Evolutionary conservation across 306 rosid species (phyloP), one percentile per base, ranked within the genome.

Genomic region (Rosa lucieae): DNA sequence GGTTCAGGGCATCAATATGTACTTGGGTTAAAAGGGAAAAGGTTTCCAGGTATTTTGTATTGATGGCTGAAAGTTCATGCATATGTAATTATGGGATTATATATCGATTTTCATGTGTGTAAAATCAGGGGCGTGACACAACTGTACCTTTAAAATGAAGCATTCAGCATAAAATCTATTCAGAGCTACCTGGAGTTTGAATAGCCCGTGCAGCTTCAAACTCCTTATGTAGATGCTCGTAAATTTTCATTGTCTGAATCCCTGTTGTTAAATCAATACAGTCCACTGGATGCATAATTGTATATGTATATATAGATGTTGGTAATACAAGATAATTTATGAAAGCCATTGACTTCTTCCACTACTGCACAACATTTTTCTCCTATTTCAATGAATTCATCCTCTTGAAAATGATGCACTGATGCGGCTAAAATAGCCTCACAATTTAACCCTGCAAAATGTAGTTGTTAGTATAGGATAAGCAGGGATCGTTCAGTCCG

Each of bases 211-310:
- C 96, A 86, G 85, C 89, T 78, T 91, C 98, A 83, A 95, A 91
- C 76, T 95, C 99, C 81, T 84, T 95, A 75, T 84, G 92, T 69
- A 95, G 89, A 74, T 89, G 93, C 82, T 93, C 96, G 78, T 85
- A 84, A 77, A 90, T 81, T 83, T 82, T 87, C 89, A 26, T 93
- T 95, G 89, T 95, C 98, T 39, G 98, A 89, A 88, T 95, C 99
- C 89, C 99, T 26, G 29, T 80, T 26, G 29, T 80, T 59, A 75
- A 75, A 75, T 46, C 20, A 71, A 55, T 62, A 47, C 37, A 59
- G 18, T 70, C 37, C 71, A 21, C 48, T 21, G 48, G 73, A 53
- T 35, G 40, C 0, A 12, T 35, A 13, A 3, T 10, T 73, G 15
- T 37, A 6, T 48, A 14, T 15, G n/a, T 23, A 49, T 49, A 48